These are phyloP conservation scores for Penicillium sp. DNA, from an alignment of 2,329 filamentous ascomycete species.

Conservation along the genomic window DNA sequence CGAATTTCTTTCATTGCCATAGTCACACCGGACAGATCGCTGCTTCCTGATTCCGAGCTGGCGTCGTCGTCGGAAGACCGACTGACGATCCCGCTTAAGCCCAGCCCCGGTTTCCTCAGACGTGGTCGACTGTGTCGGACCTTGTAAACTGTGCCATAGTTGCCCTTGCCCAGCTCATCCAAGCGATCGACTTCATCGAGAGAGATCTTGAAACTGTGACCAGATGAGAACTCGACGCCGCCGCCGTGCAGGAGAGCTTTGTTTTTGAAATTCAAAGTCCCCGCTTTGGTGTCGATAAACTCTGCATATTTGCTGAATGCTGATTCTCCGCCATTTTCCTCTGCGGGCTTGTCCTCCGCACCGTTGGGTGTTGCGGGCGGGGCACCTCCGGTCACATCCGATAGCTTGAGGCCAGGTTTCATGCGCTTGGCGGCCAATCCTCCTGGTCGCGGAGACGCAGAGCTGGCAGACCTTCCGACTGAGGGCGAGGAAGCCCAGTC, in stretches of 20 bases:
- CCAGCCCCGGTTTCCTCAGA: conserved; percentile 57
- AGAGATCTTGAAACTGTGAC: conserved; percentile 86
- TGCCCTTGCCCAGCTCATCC: conserved; percentile 92
- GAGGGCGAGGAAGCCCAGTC: conserved; percentile 33
- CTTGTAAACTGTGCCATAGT: conserved; percentile 97
- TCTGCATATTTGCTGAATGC: conserved; percentile 67
- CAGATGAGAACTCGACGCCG: conserved; percentile 88
- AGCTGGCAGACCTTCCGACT: conserved; percentile 40
- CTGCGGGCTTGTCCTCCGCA: conserved; percentile 17
- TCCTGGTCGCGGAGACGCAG: conserved; percentile 41
- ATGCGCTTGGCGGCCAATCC: conserved; percentile 47
- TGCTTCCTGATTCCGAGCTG: conserved; percentile 12
- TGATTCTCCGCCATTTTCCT: conserved; percentile 31
- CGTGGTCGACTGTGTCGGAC: conserved; percentile 76
- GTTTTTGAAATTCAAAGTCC: conserved; percentile 86
- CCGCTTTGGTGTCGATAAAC: conserved; percentile 85
- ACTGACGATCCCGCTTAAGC: conserved; percentile 56
- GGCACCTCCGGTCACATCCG: conserved; percentile 44
- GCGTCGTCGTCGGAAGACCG: conserved; percentile 26
- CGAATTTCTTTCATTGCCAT: conserved; percentile 99
- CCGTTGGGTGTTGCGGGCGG: conserved; percentile 41
- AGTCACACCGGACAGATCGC: conserved; percentile 58
- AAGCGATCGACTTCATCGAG: conserved; percentile 91
- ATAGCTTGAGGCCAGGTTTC: conserved; percentile 47
- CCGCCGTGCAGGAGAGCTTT: conserved; percentile 84